Conservation (phyloP, 257 asterid genomes). For the Gynochthodes officinalis region DNA sequence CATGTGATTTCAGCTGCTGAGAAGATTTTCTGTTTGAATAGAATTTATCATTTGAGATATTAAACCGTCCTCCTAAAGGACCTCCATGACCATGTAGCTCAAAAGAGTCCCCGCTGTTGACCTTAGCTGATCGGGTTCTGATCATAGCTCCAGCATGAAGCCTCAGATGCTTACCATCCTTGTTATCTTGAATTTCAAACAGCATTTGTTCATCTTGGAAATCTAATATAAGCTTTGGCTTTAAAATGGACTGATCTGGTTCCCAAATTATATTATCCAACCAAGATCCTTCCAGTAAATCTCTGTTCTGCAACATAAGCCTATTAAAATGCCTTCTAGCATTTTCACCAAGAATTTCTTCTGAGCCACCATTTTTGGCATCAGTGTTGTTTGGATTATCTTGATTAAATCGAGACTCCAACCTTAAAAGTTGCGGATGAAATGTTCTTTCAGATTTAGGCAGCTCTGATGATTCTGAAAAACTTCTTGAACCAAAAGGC, state of each 20-base stretch:
- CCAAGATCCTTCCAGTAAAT: slow-evolving; percentile 83
- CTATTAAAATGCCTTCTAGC: slow-evolving; percentile 63
- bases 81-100: slow-evolving; percentile 69
- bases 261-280: slow-evolving; percentile 85
- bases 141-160: slow-evolving; percentile 97
- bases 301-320: slow-evolving; percentile 72
- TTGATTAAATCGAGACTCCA: slow-evolving; percentile 58
- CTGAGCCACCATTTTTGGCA: slow-evolving; percentile 40
- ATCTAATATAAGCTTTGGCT: slow-evolving; percentile 84
- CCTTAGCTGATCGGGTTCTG: slow-evolving; percentile 54
- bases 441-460: slow-evolving; percentile 29
- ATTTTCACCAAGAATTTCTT: slow-evolving; percentile 40
- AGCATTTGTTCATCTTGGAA: slow-evolving; percentile 98
- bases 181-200: slow-evolving; percentile 73
- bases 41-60: slow-evolving; percentile 91
- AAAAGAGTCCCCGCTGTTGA: slow-evolving; percentile 49
- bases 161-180: slow-evolving; percentile 56
- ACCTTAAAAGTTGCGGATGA: slow-evolving; percentile 87
- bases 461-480: slow-evolving; percentile 26
- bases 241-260: slow-evolving; percentile 50
- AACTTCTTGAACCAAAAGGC: slow-evolving; percentile 56
- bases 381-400: slow-evolving; percentile 32
- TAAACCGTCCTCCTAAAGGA: slow-evolving; percentile 65
- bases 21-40: slow-evolving; percentile 89
- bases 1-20: slow-evolving; percentile 88